Evolutionary conservation across 352 stramenopile genomes (phyloP).

Genomic region (Globisporangium nunn): DNA sequence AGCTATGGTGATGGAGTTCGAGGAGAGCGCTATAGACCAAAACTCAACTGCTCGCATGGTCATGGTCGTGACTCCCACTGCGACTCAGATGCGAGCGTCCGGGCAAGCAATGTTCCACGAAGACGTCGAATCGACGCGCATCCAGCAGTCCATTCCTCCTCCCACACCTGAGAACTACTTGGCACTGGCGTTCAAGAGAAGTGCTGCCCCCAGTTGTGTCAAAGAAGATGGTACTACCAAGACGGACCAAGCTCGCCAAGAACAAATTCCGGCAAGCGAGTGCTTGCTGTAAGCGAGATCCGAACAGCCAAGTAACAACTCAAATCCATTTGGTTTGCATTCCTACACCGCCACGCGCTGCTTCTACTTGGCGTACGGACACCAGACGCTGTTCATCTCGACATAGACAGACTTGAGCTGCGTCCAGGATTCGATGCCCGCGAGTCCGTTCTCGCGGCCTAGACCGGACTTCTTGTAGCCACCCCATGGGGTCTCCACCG

Average conservation of each 20-base stretch:
- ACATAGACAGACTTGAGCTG: constrained; percentile 88
- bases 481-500: constrained; percentile 84
- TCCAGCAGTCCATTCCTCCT: constrained; percentile 4
- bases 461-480: constrained; percentile 89
- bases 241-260: constrained; percentile 17
- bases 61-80: neutral
- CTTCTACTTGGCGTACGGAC: constrained; percentile 43
- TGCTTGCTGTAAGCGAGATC: constrained; percentile 2
- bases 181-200: constrained; percentile 36
- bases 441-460: constrained; percentile 88
- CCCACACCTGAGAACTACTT: constrained; percentile 24
- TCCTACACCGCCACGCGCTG: neutral
- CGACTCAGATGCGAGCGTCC: neutral
- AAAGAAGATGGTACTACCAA: constrained; percentile 9
- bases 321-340: neutral
- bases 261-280: constrained; percentile 11
- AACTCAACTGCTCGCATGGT: neutral
- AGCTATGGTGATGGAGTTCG: neutral
- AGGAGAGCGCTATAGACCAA: neutral
- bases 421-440: constrained; percentile 84
- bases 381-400: constrained; percentile 71
- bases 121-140: constrained; percentile 6
- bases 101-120: too few relatives aligned
- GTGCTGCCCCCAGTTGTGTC: neutral
- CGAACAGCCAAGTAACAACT: neutral